phyloP scores from a whole-genome alignment of 257 asterid genomes.

The Anisodus tanguticus region DNA sequence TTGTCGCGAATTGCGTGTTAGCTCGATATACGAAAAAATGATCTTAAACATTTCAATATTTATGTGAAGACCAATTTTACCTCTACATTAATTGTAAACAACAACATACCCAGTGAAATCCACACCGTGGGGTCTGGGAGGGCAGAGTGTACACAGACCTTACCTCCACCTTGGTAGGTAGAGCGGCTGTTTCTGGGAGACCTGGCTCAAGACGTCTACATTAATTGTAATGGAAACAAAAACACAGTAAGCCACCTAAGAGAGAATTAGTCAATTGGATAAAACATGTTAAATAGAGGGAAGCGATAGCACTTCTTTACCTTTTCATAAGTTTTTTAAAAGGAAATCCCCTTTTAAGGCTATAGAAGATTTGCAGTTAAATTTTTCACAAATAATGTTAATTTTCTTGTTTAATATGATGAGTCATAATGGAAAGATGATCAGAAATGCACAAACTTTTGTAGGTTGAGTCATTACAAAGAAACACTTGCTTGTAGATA shows the following conservation, averaged over 20 bases:
- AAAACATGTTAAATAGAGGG: neutral
- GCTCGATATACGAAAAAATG: neutral
- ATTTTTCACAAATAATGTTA: neutral
- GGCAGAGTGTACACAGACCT: too few species aligned
- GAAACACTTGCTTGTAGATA: constrained; percentile 3
- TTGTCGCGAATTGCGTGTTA: neutral
- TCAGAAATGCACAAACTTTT: neutral
- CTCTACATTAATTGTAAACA: neutral
- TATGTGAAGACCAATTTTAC: constrained; percentile 2
- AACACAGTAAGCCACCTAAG: neutral
- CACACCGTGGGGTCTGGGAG: too few species aligned
- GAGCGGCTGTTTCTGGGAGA: too few species aligned
- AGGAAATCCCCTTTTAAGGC: neutral
- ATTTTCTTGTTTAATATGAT: neutral
- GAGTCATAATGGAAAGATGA: neutral
- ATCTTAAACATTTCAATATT: constrained; percentile 1
- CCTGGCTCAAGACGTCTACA: neutral
- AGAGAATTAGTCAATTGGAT: neutral
- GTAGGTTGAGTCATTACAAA: neutral
- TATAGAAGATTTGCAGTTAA: neutral
- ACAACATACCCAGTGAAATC: too few species aligned
- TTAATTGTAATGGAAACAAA: constrained; percentile 7
- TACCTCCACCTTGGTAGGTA: too few species aligned
- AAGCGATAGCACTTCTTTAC: neutral
- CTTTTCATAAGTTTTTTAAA: neutral